These are phyloP conservation scores for Suhomyces bribrorum DNA, from an alignment of 1,139 yeast genomes.

Conservation along the genomic window DNA sequence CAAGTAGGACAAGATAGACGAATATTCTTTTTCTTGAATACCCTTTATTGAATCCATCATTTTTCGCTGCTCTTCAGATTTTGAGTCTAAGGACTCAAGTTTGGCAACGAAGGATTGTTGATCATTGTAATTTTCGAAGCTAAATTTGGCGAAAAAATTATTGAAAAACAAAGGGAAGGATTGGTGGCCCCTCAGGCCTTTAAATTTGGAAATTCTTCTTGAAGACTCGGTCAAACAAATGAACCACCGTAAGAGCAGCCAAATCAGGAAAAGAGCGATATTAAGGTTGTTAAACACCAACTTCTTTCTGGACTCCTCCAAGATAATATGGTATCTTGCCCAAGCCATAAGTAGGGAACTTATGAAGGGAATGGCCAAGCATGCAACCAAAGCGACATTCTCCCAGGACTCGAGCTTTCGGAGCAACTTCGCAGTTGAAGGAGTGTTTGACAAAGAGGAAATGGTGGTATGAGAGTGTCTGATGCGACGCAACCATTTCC, in stretches of 20 bases:
- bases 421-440: slow-evolving; percentile 15
- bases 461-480: slow-evolving; percentile 20
- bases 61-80: slow-evolving; percentile 5
- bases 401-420: slow-evolving; percentile 23
- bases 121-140: not conserved
- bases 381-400: slow-evolving; percentile 24
- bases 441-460: not conserved
- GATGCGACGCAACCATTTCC: slow-evolving; percentile 34
- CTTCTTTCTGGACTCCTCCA: slow-evolving; percentile 29
- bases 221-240: slow-evolving; percentile 2
- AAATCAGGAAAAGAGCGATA: slow-evolving; percentile 30
- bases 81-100: slow-evolving; percentile 1
- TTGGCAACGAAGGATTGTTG: slow-evolving; percentile 6
- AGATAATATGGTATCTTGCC: slow-evolving; percentile 28
- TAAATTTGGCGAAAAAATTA: not conserved
- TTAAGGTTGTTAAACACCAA: slow-evolving; percentile 37
- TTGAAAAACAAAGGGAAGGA: not conserved
- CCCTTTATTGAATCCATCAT: slow-evolving; percentile 4
- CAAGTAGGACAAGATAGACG: slow-evolving; percentile 3
- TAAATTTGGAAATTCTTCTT: not conserved
- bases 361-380: slow-evolving; percentile 26
- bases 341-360: slow-evolving; percentile 29
- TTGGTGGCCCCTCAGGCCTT: not conserved
- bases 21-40: slow-evolving; percentile 4
- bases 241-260: slow-evolving; percentile 27